These are phyloP conservation scores for Xylaria flabelliformis DNA, from an alignment of 495 filamentous ascomycete genomes.

Conservation along the genomic window DNA sequence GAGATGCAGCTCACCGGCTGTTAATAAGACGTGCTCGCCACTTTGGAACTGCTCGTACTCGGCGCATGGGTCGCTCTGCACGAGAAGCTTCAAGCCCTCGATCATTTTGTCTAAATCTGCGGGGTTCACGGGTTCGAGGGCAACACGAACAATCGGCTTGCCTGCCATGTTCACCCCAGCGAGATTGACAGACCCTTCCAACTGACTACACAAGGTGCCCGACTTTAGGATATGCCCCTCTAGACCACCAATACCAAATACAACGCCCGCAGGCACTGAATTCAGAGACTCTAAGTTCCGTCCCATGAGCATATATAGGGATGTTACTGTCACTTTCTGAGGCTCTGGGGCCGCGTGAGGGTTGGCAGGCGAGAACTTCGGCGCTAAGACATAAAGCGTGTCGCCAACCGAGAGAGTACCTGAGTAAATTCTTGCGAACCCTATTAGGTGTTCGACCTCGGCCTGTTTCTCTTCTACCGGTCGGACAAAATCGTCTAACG, in stretches of 20 bases:
- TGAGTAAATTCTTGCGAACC: slow-evolving; percentile 92
- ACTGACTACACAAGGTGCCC: slow-evolving; percentile 88
- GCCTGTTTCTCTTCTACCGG: slow-evolving; percentile 61
- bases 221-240: slow-evolving; percentile 93
- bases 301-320: slow-evolving; percentile 96
- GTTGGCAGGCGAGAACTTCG: slow-evolving; percentile 85
- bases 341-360: slow-evolving; percentile 80
- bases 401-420: slow-evolving; percentile 90
- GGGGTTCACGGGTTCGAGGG: slow-evolving; percentile 87
- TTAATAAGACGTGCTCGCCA: slow-evolving; percentile 94
- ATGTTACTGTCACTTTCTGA: slow-evolving; percentile 81
- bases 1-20: slow-evolving; percentile 92
- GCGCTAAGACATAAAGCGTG: slow-evolving; percentile 84
- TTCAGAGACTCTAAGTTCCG: slow-evolving; percentile 81
- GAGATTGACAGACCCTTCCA: slow-evolving; percentile 89
- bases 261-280: slow-evolving; percentile 88
- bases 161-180: slow-evolving; percentile 81
- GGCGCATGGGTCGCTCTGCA: slow-evolving; percentile 94
- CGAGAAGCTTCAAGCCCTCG: slow-evolving; percentile 80
- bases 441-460: slow-evolving; percentile 87
- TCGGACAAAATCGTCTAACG: slow-evolving; percentile 58
- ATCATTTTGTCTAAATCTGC: slow-evolving; percentile 94
- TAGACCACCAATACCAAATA: slow-evolving; percentile 94
- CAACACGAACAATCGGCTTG: slow-evolving; percentile 92
- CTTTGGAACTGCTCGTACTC: slow-evolving; percentile 92